Conservation (phyloP, 139 green algal species). For the Pycnococcus provasolii region DNA sequence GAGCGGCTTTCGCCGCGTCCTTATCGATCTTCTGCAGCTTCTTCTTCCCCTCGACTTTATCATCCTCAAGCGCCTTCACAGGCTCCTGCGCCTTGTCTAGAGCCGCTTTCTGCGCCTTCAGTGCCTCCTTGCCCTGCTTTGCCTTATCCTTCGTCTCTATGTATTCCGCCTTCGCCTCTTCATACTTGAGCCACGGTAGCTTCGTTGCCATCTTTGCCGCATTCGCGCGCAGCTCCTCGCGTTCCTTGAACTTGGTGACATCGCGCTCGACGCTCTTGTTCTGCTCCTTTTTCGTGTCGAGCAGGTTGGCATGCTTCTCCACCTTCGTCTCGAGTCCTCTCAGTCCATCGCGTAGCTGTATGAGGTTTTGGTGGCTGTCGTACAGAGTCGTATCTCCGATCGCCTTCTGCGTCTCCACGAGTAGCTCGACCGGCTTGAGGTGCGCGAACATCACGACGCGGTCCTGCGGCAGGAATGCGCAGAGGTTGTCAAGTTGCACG, state of each 20-base stretch:
- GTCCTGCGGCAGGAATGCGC: constrained; percentile 92
- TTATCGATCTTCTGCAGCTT: not conserved
- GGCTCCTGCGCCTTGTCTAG: no score
- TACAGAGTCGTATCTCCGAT: constrained; percentile 61
- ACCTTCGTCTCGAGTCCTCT: constrained; percentile 22
- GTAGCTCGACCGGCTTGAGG: constrained; percentile 63
- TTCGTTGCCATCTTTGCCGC: constrained; percentile 32
- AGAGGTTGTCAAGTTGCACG: constrained; percentile 96
- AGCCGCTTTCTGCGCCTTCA: no score
- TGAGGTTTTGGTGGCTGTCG: constrained; percentile 61
- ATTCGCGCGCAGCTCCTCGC: constrained; percentile 27
- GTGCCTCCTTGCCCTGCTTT: no score
- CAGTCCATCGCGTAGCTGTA: constrained; percentile 38
- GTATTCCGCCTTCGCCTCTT: constrained; percentile 18
- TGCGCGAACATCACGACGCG: constrained; percentile 78
- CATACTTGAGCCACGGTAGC: constrained; percentile 39
- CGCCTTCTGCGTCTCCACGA: constrained; percentile 78
- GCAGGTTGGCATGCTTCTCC: constrained; percentile 9
- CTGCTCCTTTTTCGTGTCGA: constrained; percentile 30
- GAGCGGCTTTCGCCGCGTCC: not conserved
- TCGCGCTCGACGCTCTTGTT: constrained; percentile 52
- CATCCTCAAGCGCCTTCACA: not conserved
- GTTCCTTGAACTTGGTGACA: constrained; percentile 47
- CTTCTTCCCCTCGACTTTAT: not conserved
- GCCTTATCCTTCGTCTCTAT: constrained; percentile 24